A percentile compares a stretch with the other conserved stretches of the same genome.
Conservation (phyloP, 164 flowering plant genomes). For the Liquidambar formosana region DNA sequence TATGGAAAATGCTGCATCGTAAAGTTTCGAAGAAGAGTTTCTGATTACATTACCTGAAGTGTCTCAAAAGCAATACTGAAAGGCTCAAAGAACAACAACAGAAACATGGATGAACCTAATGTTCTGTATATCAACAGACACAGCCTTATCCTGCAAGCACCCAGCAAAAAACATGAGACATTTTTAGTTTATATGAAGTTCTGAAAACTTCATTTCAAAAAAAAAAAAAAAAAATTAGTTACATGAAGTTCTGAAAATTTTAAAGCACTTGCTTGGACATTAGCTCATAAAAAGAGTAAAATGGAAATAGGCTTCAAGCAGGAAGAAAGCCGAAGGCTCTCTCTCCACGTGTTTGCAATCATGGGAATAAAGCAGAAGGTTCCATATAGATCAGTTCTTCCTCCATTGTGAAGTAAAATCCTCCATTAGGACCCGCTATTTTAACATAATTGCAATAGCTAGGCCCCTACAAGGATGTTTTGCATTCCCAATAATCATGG, state of each 20-base stretch:
- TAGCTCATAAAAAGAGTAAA: neutral
- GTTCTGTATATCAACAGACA: constrained; percentile 54
- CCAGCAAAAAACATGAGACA: constrained; percentile 12
- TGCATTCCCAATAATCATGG: no score
- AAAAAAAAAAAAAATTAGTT: no score
- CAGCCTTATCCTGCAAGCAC: constrained; percentile 62
- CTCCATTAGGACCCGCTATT: no score
- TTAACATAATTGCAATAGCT: no score
- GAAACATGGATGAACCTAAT: constrained; percentile 47
- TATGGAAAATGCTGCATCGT: neutral
- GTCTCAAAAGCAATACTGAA: constrained; percentile 90
- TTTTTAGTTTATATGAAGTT: neutral
- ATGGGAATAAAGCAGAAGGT: neutral
- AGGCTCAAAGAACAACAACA: constrained; percentile 90
- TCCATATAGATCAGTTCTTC: no score
- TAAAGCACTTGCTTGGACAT: neutral
- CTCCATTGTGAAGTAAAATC: no score
- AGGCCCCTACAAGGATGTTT: no score
- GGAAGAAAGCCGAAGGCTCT: neutral
- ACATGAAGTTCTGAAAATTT: neutral
- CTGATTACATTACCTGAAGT: constrained; percentile 57
- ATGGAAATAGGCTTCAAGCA: neutral
- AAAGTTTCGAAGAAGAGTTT: neutral
- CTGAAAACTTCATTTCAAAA: no score
- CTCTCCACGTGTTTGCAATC: no score